Conservation (phyloP, 306 rosid species). For the Quercus mongolica region DNA sequence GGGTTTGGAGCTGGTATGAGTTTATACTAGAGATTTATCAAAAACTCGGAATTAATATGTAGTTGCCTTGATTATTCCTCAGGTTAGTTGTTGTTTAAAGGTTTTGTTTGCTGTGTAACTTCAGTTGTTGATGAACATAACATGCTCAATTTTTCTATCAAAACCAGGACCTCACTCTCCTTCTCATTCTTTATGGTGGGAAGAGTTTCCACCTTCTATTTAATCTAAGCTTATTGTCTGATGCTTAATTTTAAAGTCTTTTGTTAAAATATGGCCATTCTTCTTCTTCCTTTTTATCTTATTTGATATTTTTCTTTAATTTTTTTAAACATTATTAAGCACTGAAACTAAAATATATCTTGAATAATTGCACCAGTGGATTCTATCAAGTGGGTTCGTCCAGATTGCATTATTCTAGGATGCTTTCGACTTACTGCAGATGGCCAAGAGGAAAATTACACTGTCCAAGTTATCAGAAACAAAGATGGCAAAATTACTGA, state of each 20-base stretch:
- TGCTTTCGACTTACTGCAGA: conserved; percentile 71
- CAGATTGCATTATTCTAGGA: conserved; percentile 82
- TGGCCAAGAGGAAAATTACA: conserved; percentile 73
- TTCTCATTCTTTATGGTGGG: neutral
- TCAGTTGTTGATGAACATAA: neutral
- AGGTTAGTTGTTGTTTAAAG: neutral
- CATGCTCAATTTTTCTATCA: neutral
- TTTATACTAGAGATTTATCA: neutral
- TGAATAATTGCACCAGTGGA: conserved; percentile 65
- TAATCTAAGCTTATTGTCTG: too few species aligned
- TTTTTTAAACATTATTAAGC: neutral
- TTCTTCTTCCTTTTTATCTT: neutral
- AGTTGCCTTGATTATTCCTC: neutral
- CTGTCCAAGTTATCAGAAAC: conserved; percentile 70
- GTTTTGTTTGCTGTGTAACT: neutral
- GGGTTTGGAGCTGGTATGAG: neutral
- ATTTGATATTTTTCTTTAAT: neutral
- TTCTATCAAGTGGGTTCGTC: conserved; percentile 80
- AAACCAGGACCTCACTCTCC: neutral
- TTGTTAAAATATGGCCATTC: neutral
- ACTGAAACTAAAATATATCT: conserved; percentile 34
- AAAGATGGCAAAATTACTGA: conserved; percentile 63
- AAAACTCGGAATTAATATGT: neutral
- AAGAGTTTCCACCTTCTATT: neutral
- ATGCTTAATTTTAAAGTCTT: neutral